Conservation (phyloP, 2,329 filamentous ascomycete genomes). For the Fusarium sp. region DNA sequence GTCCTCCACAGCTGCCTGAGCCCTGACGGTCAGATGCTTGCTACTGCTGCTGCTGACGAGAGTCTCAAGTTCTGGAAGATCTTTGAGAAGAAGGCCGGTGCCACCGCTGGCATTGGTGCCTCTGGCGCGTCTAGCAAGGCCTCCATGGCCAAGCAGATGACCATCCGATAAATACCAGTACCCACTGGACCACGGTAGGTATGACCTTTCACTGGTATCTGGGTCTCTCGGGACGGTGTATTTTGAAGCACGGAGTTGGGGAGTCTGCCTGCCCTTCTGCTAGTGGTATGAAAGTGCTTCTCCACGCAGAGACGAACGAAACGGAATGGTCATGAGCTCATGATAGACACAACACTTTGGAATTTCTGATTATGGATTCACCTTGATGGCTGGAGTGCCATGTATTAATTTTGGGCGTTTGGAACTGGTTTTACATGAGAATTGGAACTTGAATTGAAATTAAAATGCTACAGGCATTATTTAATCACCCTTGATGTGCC, state of each 20-base stretch:
- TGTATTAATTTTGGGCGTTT: slow-evolving; percentile 30
- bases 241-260: slow-evolving; percentile 70
- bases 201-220: slow-evolving; percentile 62
- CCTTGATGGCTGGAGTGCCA: slow-evolving; percentile 16
- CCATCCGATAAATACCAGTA: slow-evolving; percentile 76
- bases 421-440: slow-evolving; percentile 17
- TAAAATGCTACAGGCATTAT: slow-evolving; percentile 36
- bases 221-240: slow-evolving; percentile 58
- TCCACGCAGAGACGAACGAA: slow-evolving; percentile 59
- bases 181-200: slow-evolving; percentile 61
- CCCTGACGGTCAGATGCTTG: slow-evolving; percentile 97
- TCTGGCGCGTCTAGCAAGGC: slow-evolving; percentile 82
- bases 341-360: slow-evolving; percentile 35
- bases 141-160: slow-evolving; percentile 94
- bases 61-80: slow-evolving; percentile 99
- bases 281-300: slow-evolving; percentile 67
- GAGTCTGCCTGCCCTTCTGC: slow-evolving; percentile 59
- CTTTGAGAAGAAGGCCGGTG: slow-evolving; percentile 96
- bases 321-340: slow-evolving; percentile 50
- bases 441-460: slow-evolving; percentile 28
- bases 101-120: slow-evolving; percentile 73
- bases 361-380: slow-evolving; percentile 24
- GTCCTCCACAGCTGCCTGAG: slow-evolving; percentile 97
- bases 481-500: slow-evolving; percentile 7
- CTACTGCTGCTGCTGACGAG: slow-evolving; percentile 96